phyloP scores from a whole-genome alignment of 2,329 filamentous ascomycete genomes.

The Apiospora saccharicola region DNA sequence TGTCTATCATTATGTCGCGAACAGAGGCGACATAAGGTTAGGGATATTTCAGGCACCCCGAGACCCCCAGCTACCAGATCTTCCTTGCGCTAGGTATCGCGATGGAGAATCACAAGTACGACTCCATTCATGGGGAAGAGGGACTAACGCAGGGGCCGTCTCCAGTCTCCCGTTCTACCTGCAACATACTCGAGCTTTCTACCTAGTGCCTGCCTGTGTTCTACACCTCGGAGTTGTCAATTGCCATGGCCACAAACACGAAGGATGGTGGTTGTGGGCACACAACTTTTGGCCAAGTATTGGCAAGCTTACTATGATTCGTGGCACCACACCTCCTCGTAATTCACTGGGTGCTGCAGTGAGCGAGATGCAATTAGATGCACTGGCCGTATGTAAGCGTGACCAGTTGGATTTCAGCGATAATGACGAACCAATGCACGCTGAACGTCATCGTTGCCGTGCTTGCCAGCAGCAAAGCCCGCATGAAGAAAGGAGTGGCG shows the following conservation, averaged over 20 bases:
- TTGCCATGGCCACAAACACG: background rate
- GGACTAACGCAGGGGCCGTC: conserved; percentile 6
- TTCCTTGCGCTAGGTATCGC: background rate
- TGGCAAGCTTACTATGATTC: background rate
- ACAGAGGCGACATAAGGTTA: background rate
- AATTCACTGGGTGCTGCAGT: background rate
- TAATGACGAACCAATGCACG: background rate
- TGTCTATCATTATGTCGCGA: background rate
- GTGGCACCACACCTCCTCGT: background rate
- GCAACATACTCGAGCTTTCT: background rate
- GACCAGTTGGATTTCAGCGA: background rate
- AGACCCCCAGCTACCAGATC: background rate
- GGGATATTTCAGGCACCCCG: background rate
- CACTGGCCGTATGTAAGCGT: background rate
- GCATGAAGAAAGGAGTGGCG: background rate
- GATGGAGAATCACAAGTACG: background rate
- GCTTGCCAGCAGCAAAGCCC: background rate
- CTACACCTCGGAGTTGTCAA: background rate
- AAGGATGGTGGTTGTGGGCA: background rate
- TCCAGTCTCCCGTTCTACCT: background rate
- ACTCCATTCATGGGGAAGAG: background rate
- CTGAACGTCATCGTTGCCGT: background rate
- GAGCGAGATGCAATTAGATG: background rate
- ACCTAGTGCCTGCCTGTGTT: background rate
- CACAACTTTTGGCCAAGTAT: background rate